Evolutionary conservation across 2,329 filamentous ascomycete genomes (phyloP).

Genomic region (Hymenoscyphus albidus): DNA sequence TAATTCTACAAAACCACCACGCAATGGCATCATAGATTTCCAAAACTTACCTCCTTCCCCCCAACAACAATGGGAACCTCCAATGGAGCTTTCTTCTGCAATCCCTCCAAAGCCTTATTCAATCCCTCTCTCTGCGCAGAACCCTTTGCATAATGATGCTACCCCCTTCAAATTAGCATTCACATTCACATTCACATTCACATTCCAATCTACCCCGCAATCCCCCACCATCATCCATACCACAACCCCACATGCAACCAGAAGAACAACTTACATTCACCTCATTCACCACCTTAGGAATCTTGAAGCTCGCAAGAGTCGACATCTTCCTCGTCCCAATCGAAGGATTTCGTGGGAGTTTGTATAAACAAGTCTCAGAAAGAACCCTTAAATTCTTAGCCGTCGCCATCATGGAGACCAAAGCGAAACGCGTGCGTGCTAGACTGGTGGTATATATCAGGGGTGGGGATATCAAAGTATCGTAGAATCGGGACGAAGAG

Average conservation of each 20-base stretch:
- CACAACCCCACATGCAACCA: neutral
- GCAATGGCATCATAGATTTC: neutral
- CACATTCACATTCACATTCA: neutral
- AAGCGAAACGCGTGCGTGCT: neutral
- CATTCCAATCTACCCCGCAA: constrained; percentile 2
- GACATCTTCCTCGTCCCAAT: constrained; percentile 23
- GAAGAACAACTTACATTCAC: constrained; percentile 69
- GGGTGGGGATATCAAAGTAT: neutral
- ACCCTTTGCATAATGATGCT: constrained; percentile 88
- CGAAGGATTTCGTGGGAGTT: neutral
- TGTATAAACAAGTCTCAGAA: neutral
- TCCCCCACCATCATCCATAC: neutral
- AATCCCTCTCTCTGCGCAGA: constrained; percentile 76
- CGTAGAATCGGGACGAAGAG: no score
- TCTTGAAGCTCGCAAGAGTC: constrained; percentile 73
- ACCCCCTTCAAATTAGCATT: constrained; percentile 16
- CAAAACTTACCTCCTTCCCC: constrained; percentile 65
- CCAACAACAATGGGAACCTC: constrained; percentile 80
- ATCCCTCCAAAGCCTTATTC: constrained; percentile 64
- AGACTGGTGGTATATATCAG: no score
- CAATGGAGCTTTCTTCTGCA: constrained; percentile 66
- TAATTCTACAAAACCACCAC: neutral
- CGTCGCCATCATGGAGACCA: neutral
- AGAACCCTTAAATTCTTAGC: neutral
- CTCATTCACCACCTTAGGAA: constrained; percentile 84